Percentiles rank a stretch among this genome's conserved stretches.
phyloP scores from a whole-genome alignment of 2,329 filamentous ascomycete genomes.

The Aureobasidium namibiae region DNA sequence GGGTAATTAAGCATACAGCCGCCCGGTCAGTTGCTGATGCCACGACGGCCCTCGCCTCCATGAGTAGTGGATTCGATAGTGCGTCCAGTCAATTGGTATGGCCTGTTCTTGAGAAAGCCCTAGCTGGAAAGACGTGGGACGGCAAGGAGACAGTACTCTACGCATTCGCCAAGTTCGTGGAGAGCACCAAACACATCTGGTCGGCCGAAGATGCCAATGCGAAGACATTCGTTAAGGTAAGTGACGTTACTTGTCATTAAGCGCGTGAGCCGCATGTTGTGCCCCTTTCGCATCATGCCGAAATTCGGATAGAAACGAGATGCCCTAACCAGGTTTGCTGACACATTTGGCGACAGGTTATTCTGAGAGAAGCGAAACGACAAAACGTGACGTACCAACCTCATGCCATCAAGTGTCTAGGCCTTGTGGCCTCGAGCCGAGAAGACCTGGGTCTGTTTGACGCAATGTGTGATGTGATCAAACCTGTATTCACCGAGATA shows the following conservation, averaged over 20 bases:
- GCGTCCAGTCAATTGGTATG: constrained; percentile 60
- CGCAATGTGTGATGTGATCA: constrained; percentile 57
- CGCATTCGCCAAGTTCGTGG: constrained; percentile 70
- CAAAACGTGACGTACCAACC: constrained; percentile 80
- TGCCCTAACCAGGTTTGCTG: constrained; percentile 7
- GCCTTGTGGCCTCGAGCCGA: constrained; percentile 60
- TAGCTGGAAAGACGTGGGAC: constrained; percentile 84
- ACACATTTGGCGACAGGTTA: constrained; percentile 45
- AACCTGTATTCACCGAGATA: constrained; percentile 51
- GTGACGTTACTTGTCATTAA: constrained; percentile 13
- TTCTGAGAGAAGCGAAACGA: constrained; percentile 78
- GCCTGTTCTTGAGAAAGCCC: constrained; percentile 72
- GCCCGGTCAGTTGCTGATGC: constrained; percentile 72
- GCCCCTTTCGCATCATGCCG: not conserved
- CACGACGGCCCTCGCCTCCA: constrained; percentile 50
- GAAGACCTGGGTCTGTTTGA: constrained; percentile 62
- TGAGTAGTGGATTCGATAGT: constrained; percentile 47
- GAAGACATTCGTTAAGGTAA: constrained; percentile 58
- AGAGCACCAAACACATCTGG: constrained; percentile 53
- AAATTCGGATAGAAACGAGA: not conserved
- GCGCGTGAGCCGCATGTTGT: not conserved
- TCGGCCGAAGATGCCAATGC: constrained; percentile 50
- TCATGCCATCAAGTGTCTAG: constrained; percentile 64
- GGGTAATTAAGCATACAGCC: constrained; percentile 83
- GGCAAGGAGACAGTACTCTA: constrained; percentile 81